Conservation (phyloP, 257 asterid species). For the Gardenia jasminoides region DNA sequence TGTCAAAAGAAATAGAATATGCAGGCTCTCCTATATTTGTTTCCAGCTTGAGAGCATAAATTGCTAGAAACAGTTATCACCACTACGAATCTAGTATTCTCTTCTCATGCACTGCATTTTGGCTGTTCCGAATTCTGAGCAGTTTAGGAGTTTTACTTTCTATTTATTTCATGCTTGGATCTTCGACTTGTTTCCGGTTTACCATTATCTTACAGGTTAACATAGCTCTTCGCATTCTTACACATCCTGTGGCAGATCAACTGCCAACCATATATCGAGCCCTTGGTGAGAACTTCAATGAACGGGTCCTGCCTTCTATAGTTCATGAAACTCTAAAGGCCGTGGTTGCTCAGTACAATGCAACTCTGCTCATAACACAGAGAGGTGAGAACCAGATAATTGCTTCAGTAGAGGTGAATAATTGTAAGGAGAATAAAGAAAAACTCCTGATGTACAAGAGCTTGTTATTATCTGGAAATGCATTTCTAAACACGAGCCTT, state of each 20-base stretch:
- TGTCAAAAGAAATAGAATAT: background rate
- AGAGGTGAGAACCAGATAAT: conserved; percentile 42
- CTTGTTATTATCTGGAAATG: background rate
- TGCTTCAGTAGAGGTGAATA: too few species aligned
- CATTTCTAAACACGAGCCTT: too few species aligned
- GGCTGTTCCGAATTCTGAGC: background rate
- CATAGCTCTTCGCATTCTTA: conserved; percentile 80
- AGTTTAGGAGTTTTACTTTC: background rate
- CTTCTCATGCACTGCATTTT: background rate
- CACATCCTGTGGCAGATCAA: conserved; percentile 77
- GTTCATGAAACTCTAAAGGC: conserved; percentile 81
- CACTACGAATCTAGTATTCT: background rate
- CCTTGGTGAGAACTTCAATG: conserved; percentile 80
- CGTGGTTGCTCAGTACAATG: conserved; percentile 84
- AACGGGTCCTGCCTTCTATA: conserved; percentile 77
- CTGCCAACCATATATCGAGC: conserved; percentile 70
- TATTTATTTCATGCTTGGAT: background rate
- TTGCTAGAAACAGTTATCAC: background rate
- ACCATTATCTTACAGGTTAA: conserved; percentile 48
- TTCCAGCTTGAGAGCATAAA: background rate
- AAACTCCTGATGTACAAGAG: background rate
- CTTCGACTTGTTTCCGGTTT: background rate
- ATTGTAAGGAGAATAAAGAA: background rate
- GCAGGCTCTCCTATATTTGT: background rate
- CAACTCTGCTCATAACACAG: conserved; percentile 91